Conservation (phyloP, 192 early-diverging fungal genomes). For the Borealophlyctis nickersoniae region DNA sequence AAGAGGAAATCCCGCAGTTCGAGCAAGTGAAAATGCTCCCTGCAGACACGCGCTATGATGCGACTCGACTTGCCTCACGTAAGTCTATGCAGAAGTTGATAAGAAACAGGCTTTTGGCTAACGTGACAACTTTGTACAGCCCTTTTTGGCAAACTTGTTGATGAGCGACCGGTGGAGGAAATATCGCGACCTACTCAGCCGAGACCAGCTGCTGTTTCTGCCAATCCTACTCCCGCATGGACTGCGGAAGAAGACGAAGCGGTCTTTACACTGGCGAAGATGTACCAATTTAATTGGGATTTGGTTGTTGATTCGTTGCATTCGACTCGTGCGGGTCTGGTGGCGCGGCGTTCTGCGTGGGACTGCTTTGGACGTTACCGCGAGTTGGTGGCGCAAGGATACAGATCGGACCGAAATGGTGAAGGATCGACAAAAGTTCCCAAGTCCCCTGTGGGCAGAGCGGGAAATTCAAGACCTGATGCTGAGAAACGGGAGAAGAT, state of each 20-base stretch:
- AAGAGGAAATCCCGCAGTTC: background rate
- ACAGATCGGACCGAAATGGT: background rate
- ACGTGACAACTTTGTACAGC: background rate
- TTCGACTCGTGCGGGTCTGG: constrained; percentile 40
- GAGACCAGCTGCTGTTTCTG: constrained; percentile 1
- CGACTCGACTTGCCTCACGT: constrained; percentile 20
- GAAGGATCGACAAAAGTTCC: background rate
- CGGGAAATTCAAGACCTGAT: background rate
- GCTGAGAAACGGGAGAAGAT: constrained; percentile 22
- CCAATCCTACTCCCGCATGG: constrained; percentile 32
- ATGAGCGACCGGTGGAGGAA: background rate
- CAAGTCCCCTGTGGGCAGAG: background rate
- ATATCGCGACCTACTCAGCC: background rate
- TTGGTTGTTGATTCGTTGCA: constrained; percentile 63
- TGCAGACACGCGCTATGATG: constrained; percentile 20
- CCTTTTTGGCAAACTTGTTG: constrained; percentile 4
- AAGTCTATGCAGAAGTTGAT: background rate
- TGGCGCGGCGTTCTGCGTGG: constrained; percentile 57
- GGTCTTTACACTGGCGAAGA: constrained; percentile 50
- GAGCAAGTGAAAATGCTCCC: background rate
- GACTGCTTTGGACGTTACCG: constrained; percentile 61
- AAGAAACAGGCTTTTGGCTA: constrained; percentile 1
- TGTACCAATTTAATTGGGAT: constrained; percentile 65
- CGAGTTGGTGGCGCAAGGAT: background rate
- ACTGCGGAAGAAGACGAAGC: constrained; percentile 42